A percentile compares a stretch with the other conserved stretches of the same genome.
These are phyloP conservation scores for Boletus eberwhitei DNA, from an alignment of 768 basidiomycete genomes.

Conservation along the genomic window DNA sequence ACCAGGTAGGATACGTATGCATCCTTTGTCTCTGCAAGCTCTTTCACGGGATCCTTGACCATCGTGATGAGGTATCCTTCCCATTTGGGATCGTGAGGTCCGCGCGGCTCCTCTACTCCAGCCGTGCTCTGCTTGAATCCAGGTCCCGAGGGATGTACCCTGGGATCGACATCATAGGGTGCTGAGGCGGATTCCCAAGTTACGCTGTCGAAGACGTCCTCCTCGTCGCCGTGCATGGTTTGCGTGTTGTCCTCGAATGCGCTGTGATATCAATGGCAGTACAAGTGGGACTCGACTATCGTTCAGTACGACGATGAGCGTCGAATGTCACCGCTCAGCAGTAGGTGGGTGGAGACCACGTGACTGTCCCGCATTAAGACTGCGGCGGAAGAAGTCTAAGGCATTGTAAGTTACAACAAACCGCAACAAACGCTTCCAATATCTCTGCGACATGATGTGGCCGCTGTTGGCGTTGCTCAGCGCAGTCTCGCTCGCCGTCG, in stretches of 20 bases:
- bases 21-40: slow-evolving; percentile 95
- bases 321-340: not conserved
- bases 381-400: slow-evolving; percentile 1
- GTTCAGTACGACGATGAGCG: slow-evolving; percentile 1
- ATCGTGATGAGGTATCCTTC: slow-evolving; percentile 79
- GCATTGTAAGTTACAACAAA: slow-evolving; percentile 22
- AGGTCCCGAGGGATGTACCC: slow-evolving; percentile 49
- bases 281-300: not conserved
- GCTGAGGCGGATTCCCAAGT: slow-evolving; percentile 81
- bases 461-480: slow-evolving; percentile 27
- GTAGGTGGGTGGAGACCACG: slow-evolving; percentile 18
- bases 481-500: slow-evolving; percentile 36
- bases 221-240: slow-evolving; percentile 78
- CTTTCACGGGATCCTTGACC: slow-evolving; percentile 92
- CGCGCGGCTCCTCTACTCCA: slow-evolving; percentile 59
- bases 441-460: slow-evolving; percentile 11
- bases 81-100: slow-evolving; percentile 84
- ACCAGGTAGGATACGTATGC: slow-evolving; percentile 95
- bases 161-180: slow-evolving; percentile 47
- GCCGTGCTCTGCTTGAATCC: slow-evolving; percentile 81
- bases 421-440: slow-evolving; percentile 27
- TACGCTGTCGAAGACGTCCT: slow-evolving; percentile 88
- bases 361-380: slow-evolving; percentile 17
- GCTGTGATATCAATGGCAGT: not conserved
- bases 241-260: not conserved